Conservation (phyloP, 768 basidiomycete species). For the Boletus rubropictus region DNA sequence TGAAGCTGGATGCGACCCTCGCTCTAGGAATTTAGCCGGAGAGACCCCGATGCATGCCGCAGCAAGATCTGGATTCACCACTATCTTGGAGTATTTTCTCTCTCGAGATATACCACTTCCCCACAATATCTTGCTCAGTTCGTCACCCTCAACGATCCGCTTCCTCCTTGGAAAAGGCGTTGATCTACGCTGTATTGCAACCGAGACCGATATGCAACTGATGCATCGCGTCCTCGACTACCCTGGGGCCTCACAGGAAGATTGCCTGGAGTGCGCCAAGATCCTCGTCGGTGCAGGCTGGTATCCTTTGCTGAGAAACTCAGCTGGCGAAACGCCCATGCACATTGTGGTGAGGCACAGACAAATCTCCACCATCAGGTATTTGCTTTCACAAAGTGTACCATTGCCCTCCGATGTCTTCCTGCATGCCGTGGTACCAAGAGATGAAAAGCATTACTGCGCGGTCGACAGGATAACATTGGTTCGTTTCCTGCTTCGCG, state of each 20-base stretch:
- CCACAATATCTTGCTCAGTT: neutral
- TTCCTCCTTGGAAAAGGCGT: neutral
- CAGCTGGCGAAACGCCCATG: neutral
- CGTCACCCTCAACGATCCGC: neutral
- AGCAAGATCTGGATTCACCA: neutral
- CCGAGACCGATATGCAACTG: neutral
- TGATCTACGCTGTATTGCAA: neutral
- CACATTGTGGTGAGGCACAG: neutral
- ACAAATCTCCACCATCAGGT: neutral
- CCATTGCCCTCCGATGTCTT: neutral
- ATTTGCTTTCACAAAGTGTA: neutral
- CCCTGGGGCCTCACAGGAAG: neutral
- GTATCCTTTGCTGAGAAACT: neutral
- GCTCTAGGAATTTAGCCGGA: neutral
- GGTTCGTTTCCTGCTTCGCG: neutral
- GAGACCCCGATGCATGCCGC: neutral
- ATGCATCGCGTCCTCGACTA: neutral
- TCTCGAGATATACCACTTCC: neutral
- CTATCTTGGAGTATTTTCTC: neutral
- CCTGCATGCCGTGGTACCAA: neutral
- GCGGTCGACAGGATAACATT: neutral
- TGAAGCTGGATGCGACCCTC: slow-evolving; percentile 1
- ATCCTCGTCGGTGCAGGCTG: neutral
- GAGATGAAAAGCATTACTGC: too few species aligned
- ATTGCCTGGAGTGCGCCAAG: neutral